Evolutionary conservation across 768 basidiomycete species (phyloP), one percentile per base, ranked within the genome.

Genomic region (Arthromyces matolae): DNA sequence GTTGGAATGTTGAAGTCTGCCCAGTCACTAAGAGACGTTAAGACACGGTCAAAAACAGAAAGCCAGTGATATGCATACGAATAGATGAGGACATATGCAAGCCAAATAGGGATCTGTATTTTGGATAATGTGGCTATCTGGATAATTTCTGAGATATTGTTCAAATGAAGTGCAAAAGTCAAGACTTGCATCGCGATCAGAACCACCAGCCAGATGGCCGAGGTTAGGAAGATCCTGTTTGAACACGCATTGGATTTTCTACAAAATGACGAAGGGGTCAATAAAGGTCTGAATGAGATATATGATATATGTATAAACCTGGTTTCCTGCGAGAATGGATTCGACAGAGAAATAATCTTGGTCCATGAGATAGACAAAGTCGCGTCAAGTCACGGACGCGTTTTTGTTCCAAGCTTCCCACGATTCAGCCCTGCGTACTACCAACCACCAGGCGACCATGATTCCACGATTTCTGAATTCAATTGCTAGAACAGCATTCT

Each of bases 221-320:
- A 96, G 83, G 51, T 84, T 82, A 6, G 84, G 81, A 14, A 96
- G 83, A 48, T 86, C 84, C 35, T 88, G 74, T 57, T 89, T 88
- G 74, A 97, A 95, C 3, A 86, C 91, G 64, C 93, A 96, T 70
- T 92, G 89, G 29, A 97, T 76, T 78, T 93, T 96, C 90, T 94
- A 42, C 5, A 12, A 10, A 18, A 10, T 3, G 9, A 18, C 3
- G 13, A 14, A 14, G 32, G 32, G 9, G 13, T 14, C 18, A 14
- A 5, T 33, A 18, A 18, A 33, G 9, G 32, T 10, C 29, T 14
- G 14, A 24, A 14, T 24, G 29, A 20, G 2, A n/a, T n/a, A n/a
- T n/a, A n/a, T n/a, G n/a, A n/a, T n/a, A n/a, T 16, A 25, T 31
- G 16, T 31, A 44, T 64, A 31, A 55, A 83, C 89, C 75, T 93